Base-by-base conservation (phyloP, 2,329 filamentous ascomycete species). In the Exophiala spinifera region DNA sequence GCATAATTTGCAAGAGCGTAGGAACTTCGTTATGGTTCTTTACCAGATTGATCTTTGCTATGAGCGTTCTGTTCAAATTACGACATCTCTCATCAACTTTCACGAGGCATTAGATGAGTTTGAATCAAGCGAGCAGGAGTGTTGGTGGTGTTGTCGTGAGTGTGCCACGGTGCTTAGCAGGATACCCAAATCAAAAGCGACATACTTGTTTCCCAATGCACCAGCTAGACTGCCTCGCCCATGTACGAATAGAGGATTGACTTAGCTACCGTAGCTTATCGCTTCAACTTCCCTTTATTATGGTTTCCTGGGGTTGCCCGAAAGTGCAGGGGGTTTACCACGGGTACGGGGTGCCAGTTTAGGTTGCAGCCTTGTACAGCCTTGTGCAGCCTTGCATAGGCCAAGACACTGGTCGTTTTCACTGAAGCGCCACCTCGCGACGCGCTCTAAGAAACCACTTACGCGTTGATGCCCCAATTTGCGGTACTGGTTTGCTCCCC, bases 1-100 rank as follows among this genome's bases (percentile, higher is more conserved):
- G 49, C 36, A 48, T 57, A 51, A 49, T 31, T 25, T 47, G 28
- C 20, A 28, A 14, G 19, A 46, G 19, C 14, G 33, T 17, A 43
- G 28, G n/a, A 19, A n/a, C 36, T 5, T 15, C 17, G 36, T 39
- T 39, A 19, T 39, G 36, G 14, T 15, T 39, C 17, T 19, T 10
- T 15, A 39, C 17, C 42, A 43, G 20, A 43, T 43, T 44, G 42
- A 25, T 44, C 21, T 14, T 44, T 44, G 36, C 36, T 39, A 39
- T 39, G 36, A 39, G 36, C 36, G 36, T 39, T 39, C 36, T 39
- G 36, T 39, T 15, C 36, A 39, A 10, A 19, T 39, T 39, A 39
- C 36, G 36, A 39, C 13, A 39, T 19, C 36, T 19, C 36, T 39
- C 36, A 19, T n/a, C 36, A 19, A 39, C 36, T 19, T 39, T 39